Evolutionary conservation across 2,329 filamentous ascomycete species (phyloP).

Genomic region (Cercospora sesami): DNA sequence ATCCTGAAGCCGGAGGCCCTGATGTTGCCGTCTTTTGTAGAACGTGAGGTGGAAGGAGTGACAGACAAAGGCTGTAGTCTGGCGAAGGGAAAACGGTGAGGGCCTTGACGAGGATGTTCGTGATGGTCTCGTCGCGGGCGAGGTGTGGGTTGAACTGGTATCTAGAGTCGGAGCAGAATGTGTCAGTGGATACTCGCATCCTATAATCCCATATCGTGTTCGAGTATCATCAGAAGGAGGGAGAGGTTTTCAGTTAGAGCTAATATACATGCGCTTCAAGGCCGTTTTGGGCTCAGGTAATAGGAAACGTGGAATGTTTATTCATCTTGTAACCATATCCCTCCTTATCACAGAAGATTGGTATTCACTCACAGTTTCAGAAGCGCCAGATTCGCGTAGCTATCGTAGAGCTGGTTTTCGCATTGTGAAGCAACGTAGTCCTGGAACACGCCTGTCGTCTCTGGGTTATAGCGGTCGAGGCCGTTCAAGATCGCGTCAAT

Average conservation of each 20-base stretch:
- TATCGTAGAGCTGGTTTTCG: conserved; percentile 90
- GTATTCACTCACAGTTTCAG: conserved; percentile 82
- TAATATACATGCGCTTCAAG: conserved; percentile 70
- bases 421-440: conserved; percentile 93
- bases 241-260: conserved; percentile 66
- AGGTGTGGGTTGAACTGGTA: conserved; percentile 99
- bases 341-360: conserved; percentile 7
- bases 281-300: conserved; percentile 70
- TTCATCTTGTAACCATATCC: conserved; percentile 68
- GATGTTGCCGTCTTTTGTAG: conserved; percentile 56
- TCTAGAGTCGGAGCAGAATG: conserved; percentile 50
- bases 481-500: conserved; percentile 94
- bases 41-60: conserved; percentile 85
- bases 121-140: conserved; percentile 92
- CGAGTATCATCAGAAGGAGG: background rate
- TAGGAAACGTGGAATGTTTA: conserved; percentile 86
- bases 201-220: background rate
- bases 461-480: conserved; percentile 97
- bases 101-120: conserved; percentile 97
- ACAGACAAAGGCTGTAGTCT: conserved; percentile 90
- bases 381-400: conserved; percentile 93
- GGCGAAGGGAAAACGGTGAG: conserved; percentile 95
- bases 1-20: conserved; percentile 56
- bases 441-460: conserved; percentile 91
- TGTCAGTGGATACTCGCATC: conserved; percentile 16